These are phyloP conservation scores for Diplocarpon rosae DNA, from an alignment of 2,329 filamentous ascomycete genomes.

Conservation along the genomic window DNA sequence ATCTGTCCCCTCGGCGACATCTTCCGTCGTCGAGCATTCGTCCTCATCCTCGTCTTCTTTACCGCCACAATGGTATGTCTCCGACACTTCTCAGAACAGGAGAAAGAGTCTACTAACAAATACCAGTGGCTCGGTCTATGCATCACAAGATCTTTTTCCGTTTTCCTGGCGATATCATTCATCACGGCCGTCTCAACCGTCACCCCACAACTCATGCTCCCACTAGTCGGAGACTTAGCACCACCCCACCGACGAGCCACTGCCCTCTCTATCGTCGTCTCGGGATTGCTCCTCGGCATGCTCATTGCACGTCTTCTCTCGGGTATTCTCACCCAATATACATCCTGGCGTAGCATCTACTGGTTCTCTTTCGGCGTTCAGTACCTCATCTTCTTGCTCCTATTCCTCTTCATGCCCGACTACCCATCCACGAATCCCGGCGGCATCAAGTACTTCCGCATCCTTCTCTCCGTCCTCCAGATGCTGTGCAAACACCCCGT, in stretches of 20 bases:
- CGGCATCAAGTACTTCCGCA: slow-evolving; percentile 52
- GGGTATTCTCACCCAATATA: slow-evolving; percentile 63
- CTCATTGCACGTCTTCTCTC: slow-evolving; percentile 66
- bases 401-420: slow-evolving; percentile 69
- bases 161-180: slow-evolving; percentile 62
- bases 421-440: slow-evolving; percentile 64
- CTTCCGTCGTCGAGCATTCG: slow-evolving; percentile 56
- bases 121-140: slow-evolving; percentile 57
- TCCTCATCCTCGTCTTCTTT: slow-evolving; percentile 53
- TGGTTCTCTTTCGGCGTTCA: slow-evolving; percentile 67
- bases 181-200: slow-evolving; percentile 68
- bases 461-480: slow-evolving; percentile 52
- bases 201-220: slow-evolving; percentile 71
- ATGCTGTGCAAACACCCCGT: slow-evolving; percentile 56
- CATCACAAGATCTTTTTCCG: slow-evolving; percentile 50
- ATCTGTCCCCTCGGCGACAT: slow-evolving; percentile 67
- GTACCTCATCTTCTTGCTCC: slow-evolving; percentile 49
- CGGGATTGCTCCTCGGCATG: slow-evolving; percentile 64
- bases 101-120: slow-evolving; percentile 1
- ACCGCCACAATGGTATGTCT: slow-evolving; percentile 53
- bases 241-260: slow-evolving; percentile 56
- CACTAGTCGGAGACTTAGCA: slow-evolving; percentile 68
- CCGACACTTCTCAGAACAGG: not conserved
- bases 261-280: slow-evolving; percentile 63
- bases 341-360: slow-evolving; percentile 67